These are phyloP conservation scores for Salix suchowensis DNA, from an alignment of 345 rosid species.

Conservation along the genomic window DNA sequence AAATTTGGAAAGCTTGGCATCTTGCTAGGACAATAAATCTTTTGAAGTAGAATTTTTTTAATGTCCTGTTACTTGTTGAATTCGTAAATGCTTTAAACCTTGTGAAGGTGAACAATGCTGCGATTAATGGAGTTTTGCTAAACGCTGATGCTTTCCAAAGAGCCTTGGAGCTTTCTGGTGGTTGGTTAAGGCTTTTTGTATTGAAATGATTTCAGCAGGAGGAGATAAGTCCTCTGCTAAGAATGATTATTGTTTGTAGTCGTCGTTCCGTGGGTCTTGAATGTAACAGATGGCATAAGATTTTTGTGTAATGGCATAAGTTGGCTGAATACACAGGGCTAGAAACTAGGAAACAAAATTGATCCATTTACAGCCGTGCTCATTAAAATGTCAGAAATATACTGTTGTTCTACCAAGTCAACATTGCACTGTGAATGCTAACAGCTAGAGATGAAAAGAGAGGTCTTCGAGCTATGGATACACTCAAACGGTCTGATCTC, in stretches of 20 bases:
- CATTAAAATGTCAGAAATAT: too few relatives aligned
- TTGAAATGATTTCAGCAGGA: neutral
- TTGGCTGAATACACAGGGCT: too few relatives aligned
- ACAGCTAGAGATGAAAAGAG: slow-evolving; percentile 17
- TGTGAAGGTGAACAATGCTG: slow-evolving; percentile 49
- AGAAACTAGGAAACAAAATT: too few relatives aligned
- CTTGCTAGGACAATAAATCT: neutral
- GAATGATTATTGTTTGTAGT: neutral
- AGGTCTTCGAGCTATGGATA: slow-evolving; percentile 43
- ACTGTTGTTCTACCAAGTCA: too few relatives aligned
- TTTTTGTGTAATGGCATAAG: neutral
- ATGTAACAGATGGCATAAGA: neutral
- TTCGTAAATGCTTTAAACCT: neutral
- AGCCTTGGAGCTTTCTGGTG: slow-evolving; percentile 10
- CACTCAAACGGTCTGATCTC: slow-evolving; percentile 30
- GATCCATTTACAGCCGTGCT: too few relatives aligned
- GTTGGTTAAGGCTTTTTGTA: neutral
- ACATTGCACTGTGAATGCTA: neutral
- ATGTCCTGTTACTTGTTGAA: neutral
- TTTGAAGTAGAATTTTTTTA: neutral
- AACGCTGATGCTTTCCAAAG: slow-evolving; percentile 12
- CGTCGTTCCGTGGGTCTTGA: neutral
- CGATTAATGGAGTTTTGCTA: slow-evolving; percentile 11
- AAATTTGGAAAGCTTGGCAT: neutral
- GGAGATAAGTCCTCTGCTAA: too few relatives aligned